These are phyloP conservation scores for Hymenoscyphus infarciens DNA, from an alignment of 2,329 filamentous ascomycete genomes.

Conservation along the genomic window DNA sequence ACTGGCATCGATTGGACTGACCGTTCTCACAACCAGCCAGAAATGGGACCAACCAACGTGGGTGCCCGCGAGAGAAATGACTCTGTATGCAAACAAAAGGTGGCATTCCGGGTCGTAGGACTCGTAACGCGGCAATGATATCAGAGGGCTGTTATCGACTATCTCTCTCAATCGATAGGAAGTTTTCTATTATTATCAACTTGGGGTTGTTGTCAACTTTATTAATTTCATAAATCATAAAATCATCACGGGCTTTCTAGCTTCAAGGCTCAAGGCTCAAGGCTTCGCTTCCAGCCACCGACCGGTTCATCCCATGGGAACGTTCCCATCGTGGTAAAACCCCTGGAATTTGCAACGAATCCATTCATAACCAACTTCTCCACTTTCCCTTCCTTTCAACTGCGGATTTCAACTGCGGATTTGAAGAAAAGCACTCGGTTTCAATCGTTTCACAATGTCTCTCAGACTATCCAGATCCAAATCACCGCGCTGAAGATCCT, in stretches of 20 bases:
- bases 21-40: background rate
- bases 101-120: background rate
- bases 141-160: background rate
- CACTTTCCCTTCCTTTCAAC: background rate
- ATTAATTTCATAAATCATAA: background rate
- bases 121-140: background rate
- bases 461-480: background rate
- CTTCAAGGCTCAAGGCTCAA: background rate
- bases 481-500: background rate
- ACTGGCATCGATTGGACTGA: background rate
- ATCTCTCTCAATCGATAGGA: background rate
- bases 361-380: background rate
- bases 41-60: background rate
- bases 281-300: background rate
- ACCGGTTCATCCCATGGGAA: background rate
- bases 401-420: background rate
- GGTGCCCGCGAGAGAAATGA: background rate
- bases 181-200: background rate
- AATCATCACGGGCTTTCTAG: background rate
- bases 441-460: background rate
- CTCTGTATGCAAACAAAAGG: background rate
- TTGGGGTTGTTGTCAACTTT: background rate
- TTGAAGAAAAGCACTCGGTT: background rate
- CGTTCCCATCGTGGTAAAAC: conserved; percentile 1
- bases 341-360: background rate